Evolutionary conservation across 2,329 filamentous ascomycete species (phyloP), one percentile per base, ranked within the genome.

Genomic region (Xylaria sp.): DNA sequence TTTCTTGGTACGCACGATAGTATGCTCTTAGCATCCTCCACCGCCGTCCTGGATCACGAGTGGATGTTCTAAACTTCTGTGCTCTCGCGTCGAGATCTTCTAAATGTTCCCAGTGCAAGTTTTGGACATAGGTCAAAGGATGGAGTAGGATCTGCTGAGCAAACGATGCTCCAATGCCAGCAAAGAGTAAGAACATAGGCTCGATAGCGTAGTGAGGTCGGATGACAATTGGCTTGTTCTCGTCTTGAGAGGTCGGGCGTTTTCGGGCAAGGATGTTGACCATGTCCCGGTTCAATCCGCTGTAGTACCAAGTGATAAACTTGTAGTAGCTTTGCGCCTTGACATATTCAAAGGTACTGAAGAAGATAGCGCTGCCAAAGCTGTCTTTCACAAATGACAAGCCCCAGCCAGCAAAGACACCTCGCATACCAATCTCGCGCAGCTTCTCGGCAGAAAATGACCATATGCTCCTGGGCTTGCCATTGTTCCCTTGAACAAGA

Each of bases 141-240:
- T 92, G 88, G n/a, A 91, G 83, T 6, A 93, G 78, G 1, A 86
- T 68, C 69, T 92, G 90, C 71, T 92, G 90, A 0, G 84, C 76
- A 9, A 92, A 80, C 0, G 89, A 91, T 1, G 90, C 91, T 60
- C 85, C 81, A 54, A 90, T 82, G 21, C 91, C 91, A 0, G 89
- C 90, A 0, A 89, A 73, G 3, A 92, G 79, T 4, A 94, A 78
- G 70, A 93, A 93, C 45, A 84, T 80, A 3, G 91, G 90, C 72
- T 93, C 91, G 25, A 93, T 82, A 58, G 89, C 83, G 73, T 92
- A 94, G 72, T 94, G 89, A 2, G 91, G 91, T 4, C 83, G 83
- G 63, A 94, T 92, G 14, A 89, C 77, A 11, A 75, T 77, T 4
- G 78, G 78, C 14, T 77, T 63, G 40, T 58, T 60, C 21, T 64